These are phyloP conservation scores for Cyclotella sp. DNA, from an alignment of 108 stramenopile species.

Conservation along the genomic window DNA sequence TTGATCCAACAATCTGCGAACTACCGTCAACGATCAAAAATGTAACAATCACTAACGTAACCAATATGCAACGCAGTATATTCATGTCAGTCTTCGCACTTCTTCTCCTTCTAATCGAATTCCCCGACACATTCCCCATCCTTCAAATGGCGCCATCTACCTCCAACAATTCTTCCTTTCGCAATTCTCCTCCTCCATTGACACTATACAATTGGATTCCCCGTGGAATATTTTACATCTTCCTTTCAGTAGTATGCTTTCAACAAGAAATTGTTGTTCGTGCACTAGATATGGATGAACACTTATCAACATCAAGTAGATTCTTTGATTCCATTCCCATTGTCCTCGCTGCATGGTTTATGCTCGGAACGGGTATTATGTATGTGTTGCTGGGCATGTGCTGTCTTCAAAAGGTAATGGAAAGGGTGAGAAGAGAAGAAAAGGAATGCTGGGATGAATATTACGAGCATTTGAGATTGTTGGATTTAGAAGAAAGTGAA, in stretches of 20 bases:
- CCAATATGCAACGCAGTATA: constrained; percentile 8
- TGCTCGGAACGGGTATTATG: constrained; percentile 59
- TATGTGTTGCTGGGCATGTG: constrained; percentile 75
- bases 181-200: constrained; percentile 21
- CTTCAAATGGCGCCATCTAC: constrained; percentile 12
- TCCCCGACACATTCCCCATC: constrained; percentile 43
- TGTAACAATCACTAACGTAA: not conserved
- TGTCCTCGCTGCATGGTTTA: constrained; percentile 63
- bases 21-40: not conserved
- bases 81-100: constrained; percentile 41
- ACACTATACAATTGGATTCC: constrained; percentile 51
- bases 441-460: constrained; percentile 52
- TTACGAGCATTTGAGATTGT: constrained; percentile 55
- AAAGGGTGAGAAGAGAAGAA: constrained; percentile 55
- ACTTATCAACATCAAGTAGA: constrained; percentile 34
- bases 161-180: not conserved
- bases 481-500: constrained; percentile 38
- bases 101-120: constrained; percentile 41
- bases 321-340: constrained; percentile 62
- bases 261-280: constrained; percentile 45
- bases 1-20: not conserved
- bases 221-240: constrained; percentile 52
- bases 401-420: constrained; percentile 71
- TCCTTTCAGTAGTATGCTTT: constrained; percentile 38
- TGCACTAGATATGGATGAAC: constrained; percentile 26